phyloP scores from a whole-genome alignment of 2,329 filamentous ascomycete genomes.

The Fusarium chaquense region DNA sequence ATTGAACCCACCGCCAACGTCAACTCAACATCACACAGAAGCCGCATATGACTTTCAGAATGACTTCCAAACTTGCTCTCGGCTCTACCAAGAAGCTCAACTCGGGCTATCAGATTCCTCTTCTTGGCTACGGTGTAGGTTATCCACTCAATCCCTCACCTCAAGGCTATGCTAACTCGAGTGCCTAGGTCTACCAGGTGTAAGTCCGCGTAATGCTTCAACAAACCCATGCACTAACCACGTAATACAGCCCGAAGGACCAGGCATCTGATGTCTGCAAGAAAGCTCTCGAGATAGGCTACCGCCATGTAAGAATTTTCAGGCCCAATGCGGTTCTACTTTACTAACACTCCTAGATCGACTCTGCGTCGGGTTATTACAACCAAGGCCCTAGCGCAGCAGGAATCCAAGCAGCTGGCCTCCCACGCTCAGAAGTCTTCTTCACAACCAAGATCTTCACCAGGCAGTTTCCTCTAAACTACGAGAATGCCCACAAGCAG shows the following conservation, averaged over 20 bases:
- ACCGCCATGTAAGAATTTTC: constrained; percentile 61
- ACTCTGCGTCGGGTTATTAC: constrained; percentile 64
- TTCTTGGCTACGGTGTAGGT: constrained; percentile 67
- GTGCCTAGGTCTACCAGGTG: constrained; percentile 64
- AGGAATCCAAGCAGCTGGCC: constrained; percentile 56
- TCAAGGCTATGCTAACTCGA: constrained; percentile 16
- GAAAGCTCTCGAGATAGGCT: constrained; percentile 63
- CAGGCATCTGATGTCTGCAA: constrained; percentile 53
- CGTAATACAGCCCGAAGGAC: constrained; percentile 47
- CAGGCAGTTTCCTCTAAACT: constrained; percentile 58
- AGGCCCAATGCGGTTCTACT: not conserved
- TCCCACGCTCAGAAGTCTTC: constrained; percentile 63
- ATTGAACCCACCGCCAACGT: not conserved
- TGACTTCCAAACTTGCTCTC: constrained; percentile 61
- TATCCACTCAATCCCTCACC: not conserved
- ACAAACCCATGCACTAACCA: constrained; percentile 6
- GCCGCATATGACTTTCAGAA: constrained; percentile 49
- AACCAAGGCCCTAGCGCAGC: constrained; percentile 65
- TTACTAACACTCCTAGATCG: constrained; percentile 55
- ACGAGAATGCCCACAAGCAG: constrained; percentile 72
- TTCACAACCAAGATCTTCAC: constrained; percentile 68
- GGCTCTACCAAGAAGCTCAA: constrained; percentile 65
- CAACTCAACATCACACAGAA: constrained; percentile 1
- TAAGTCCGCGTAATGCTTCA: constrained; percentile 49
- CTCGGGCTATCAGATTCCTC: constrained; percentile 66